These are phyloP conservation scores for Tetragonia tetragonoides DNA, from an alignment of 148 eudicot genomes.

Conservation along the genomic window DNA sequence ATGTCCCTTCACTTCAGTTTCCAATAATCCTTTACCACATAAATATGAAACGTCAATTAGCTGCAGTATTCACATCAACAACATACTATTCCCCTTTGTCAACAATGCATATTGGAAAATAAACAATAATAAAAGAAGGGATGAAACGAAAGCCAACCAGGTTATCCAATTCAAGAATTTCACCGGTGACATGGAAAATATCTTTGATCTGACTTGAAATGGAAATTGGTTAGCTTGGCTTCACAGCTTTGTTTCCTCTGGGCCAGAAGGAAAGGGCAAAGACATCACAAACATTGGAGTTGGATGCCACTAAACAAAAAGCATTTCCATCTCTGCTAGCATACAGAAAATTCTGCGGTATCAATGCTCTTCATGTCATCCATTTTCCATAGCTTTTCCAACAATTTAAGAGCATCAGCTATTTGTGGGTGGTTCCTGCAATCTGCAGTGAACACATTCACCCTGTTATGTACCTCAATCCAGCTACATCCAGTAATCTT, in stretches of 20 bases:
- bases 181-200: not conserved
- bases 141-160: not conserved
- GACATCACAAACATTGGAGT: too few species aligned
- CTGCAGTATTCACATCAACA: not conserved
- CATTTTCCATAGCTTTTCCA: conserved; percentile 23
- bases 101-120: not conserved
- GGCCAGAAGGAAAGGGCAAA: not conserved
- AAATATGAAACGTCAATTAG: not conserved
- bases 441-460: conserved; percentile 41
- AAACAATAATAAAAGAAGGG: not conserved
- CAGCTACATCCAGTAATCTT: conserved; percentile 47
- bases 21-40: not conserved
- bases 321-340: not conserved
- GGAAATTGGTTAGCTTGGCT: too few species aligned
- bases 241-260: too few species aligned
- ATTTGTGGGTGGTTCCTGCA: conserved; percentile 36
- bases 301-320: conserved; percentile 4
- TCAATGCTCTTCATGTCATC: conserved; percentile 14
- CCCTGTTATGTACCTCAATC: conserved; percentile 38
- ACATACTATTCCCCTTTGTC: not conserved
- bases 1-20: not conserved
- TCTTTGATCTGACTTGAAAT: not conserved
- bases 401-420: conserved; percentile 18
- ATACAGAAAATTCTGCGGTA: conserved; percentile 2
- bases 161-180: not conserved